These are phyloP conservation scores for Neurospora hispaniola DNA, from an alignment of 495 filamentous ascomycete species.

Conservation along the genomic window DNA sequence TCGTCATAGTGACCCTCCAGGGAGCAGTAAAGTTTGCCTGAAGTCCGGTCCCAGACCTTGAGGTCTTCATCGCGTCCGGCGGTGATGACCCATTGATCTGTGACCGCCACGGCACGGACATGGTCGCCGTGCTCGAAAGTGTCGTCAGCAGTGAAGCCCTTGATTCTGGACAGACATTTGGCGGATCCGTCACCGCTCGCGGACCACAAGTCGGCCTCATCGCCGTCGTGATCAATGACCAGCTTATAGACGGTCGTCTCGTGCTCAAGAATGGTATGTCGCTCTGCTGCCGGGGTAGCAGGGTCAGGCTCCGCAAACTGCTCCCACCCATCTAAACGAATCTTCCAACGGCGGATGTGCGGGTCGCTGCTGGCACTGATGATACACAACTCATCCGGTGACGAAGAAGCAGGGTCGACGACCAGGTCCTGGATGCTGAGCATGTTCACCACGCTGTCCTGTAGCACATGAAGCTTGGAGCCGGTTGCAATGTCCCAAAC, in stretches of 20 bases:
- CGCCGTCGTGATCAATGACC: slow-evolving; percentile 43
- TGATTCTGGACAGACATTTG: slow-evolving; percentile 58
- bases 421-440: slow-evolving; percentile 66
- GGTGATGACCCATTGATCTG: slow-evolving; percentile 74
- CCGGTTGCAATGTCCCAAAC: slow-evolving; percentile 67
- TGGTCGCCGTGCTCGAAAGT: slow-evolving; percentile 75
- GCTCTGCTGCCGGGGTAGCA: slow-evolving; percentile 28
- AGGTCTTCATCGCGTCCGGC: slow-evolving; percentile 87
- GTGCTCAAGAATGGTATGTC: slow-evolving; percentile 62
- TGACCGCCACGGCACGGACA: slow-evolving; percentile 68
- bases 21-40: slow-evolving; percentile 62
- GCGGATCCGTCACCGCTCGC: slow-evolving; percentile 77
- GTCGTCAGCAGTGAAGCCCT: slow-evolving; percentile 58
- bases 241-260: slow-evolving; percentile 84
- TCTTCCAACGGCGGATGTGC: slow-evolving; percentile 66
- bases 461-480: slow-evolving; percentile 57
- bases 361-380: slow-evolving; percentile 77
- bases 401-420: slow-evolving; percentile 51
- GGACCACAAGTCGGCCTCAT: slow-evolving; percentile 76
- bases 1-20: slow-evolving; percentile 89
- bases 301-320: slow-evolving; percentile 31
- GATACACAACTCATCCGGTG: slow-evolving; percentile 40
- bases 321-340: slow-evolving; percentile 35
- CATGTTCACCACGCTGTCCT: slow-evolving; percentile 52
- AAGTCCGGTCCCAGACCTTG: slow-evolving; percentile 70